Conservation (phyloP, 441 rosid species). For the Corymbia citriodora region DNA sequence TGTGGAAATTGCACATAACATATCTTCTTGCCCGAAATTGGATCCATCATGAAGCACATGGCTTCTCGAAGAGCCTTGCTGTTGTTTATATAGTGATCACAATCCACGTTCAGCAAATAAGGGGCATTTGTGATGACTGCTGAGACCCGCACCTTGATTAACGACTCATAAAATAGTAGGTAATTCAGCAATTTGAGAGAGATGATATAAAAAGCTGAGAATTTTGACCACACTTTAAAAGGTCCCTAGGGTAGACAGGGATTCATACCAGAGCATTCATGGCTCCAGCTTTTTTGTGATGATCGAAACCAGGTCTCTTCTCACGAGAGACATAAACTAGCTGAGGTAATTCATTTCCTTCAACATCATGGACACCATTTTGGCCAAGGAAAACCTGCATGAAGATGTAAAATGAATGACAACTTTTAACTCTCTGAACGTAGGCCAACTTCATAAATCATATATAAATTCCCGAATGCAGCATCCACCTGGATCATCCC, state of each 20-base stretch:
- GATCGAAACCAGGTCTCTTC: slow-evolving; percentile 95
- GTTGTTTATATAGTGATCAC: slow-evolving; percentile 94
- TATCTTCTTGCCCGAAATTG: slow-evolving; percentile 75
- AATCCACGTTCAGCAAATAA: slow-evolving; percentile 83
- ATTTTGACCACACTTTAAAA: not conserved
- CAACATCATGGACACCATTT: slow-evolving; percentile 72
- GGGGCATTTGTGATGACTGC: slow-evolving; percentile 91
- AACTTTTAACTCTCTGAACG: not conserved
- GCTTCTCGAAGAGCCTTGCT: slow-evolving; percentile 94
- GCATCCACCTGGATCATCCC: slow-evolving; percentile 92
- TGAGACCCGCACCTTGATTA: slow-evolving; percentile 73
- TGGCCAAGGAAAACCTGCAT: slow-evolving; percentile 85
- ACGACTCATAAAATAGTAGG: slow-evolving; percentile 8
- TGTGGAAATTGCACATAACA: slow-evolving; percentile 97
- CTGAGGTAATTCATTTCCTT: slow-evolving; percentile 84
- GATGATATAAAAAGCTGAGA: not conserved
- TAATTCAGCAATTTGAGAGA: not conserved
- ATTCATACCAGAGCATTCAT: slow-evolving; percentile 81
- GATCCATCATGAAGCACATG: slow-evolving; percentile 99
- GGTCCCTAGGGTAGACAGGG: not conserved
- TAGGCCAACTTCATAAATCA: not conserved
- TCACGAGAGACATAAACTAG: slow-evolving; percentile 94
- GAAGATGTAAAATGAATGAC: not conserved
- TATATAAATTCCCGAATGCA: not conserved
- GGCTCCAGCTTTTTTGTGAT: slow-evolving; percentile 98